A percentile compares a stretch with the other conserved stretches of the same genome.
phyloP scores from a whole-genome alignment of 352 stramenopile species.

The Phytophthora tentaculata region DNA sequence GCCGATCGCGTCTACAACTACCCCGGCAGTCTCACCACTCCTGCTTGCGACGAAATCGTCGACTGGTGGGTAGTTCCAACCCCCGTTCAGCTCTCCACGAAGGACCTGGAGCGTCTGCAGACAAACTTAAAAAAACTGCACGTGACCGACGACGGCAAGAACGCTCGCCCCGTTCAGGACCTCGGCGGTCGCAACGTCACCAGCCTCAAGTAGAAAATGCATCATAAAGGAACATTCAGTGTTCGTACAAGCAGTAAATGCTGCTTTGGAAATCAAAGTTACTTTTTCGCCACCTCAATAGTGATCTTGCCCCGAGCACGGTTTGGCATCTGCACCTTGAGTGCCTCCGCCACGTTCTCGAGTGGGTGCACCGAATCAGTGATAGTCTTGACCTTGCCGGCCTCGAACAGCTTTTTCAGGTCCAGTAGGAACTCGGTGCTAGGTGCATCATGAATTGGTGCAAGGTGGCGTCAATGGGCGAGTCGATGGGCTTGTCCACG shows the following conservation, averaged over 20 bases:
- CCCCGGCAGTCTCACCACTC: slow-evolving; percentile 66
- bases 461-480: slow-evolving; percentile 62
- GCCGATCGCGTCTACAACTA: slow-evolving; percentile 59
- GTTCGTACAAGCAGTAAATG: too few species aligned
- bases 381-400: slow-evolving; percentile 43
- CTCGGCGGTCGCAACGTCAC: slow-evolving; percentile 42
- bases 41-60: slow-evolving; percentile 54
- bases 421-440: slow-evolving; percentile 26
- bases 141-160: slow-evolving; percentile 50
- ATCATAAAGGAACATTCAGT: too few species aligned
- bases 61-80: slow-evolving; percentile 74
- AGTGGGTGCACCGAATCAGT: slow-evolving; percentile 61
- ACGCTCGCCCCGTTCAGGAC: slow-evolving; percentile 45
- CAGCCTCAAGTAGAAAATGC: not conserved
- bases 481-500: slow-evolving; percentile 46
- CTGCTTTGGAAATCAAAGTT: not conserved
- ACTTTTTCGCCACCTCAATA: slow-evolving; percentile 14
- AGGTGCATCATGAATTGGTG: too few species aligned
- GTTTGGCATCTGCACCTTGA: slow-evolving; percentile 49
- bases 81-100: slow-evolving; percentile 46
- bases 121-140: slow-evolving; percentile 37
- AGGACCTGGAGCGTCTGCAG: slow-evolving; percentile 41
- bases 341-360: slow-evolving; percentile 51
- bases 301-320: slow-evolving; percentile 14
- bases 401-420: slow-evolving; percentile 49